Conservation (phyloP, 176 grass and related monocot genomes). For the Microstegium vimineum region DNA sequence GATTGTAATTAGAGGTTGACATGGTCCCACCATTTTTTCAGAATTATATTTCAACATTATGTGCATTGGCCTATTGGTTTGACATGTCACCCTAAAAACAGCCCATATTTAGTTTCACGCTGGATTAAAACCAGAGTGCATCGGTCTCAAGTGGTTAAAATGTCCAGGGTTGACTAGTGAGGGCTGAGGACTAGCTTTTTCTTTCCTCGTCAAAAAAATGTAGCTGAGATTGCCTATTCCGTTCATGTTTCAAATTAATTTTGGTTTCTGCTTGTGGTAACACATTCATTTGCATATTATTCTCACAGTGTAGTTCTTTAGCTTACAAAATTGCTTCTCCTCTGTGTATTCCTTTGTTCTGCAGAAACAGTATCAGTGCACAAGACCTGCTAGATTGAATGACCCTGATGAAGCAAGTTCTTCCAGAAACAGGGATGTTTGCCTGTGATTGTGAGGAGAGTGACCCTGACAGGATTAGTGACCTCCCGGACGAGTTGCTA, state of each 20-base stretch:
- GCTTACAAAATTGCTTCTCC: not conserved
- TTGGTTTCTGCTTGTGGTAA: not conserved
- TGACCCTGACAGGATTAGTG: not conserved
- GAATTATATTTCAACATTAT: not conserved
- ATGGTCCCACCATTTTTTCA: not conserved
- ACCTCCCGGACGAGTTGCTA: not conserved
- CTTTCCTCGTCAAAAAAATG: not conserved
- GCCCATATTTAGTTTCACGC: not conserved
- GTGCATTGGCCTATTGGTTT: not conserved
- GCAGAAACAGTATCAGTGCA: not conserved
- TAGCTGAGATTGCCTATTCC: not conserved
- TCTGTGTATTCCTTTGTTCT: not conserved
- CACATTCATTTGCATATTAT: no score
- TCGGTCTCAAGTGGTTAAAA: not conserved
- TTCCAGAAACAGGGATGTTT: not conserved
- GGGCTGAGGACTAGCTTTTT: not conserved
- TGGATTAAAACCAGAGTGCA: not conserved
- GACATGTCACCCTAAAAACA: not conserved
- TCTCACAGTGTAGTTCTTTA: not conserved
- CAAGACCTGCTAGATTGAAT: not conserved
- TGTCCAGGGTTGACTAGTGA: not conserved
- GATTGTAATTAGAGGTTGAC: not conserved
- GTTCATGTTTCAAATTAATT: not conserved
- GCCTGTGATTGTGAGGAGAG: not conserved
- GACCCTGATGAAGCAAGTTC: not conserved